A percentile compares a stretch with the other conserved stretches of the same genome.
Conservation (phyloP, 1,139 yeast species). For the Geotrichum europaeum region DNA sequence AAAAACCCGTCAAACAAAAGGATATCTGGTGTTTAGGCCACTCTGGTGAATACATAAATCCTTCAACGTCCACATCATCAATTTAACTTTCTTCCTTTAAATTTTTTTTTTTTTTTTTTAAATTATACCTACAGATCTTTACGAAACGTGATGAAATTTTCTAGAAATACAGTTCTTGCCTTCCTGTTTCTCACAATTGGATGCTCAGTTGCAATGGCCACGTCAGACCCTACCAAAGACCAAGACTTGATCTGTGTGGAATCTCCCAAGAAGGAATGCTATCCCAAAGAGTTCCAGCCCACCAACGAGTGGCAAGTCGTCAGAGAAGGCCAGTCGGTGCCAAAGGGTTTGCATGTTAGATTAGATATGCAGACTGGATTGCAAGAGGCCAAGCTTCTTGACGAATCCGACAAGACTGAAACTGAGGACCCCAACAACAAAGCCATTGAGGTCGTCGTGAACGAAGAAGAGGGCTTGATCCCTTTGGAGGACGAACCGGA, state of each 20-base stretch:
- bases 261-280: conserved; percentile 35
- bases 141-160: conserved; percentile 3
- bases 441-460: conserved; percentile 14
- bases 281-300: conserved; percentile 54
- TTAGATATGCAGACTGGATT: conserved; percentile 61
- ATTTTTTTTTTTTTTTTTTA: neutral
- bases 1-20: neutral
- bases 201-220: neutral
- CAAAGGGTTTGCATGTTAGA: conserved; percentile 68
- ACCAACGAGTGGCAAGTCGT: conserved; percentile 62
- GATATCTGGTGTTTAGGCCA: neutral
- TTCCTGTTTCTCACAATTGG: conserved; percentile 5
- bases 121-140: neutral
- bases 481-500: conserved; percentile 1
- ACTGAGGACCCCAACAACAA: conserved; percentile 17
- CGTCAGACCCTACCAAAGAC: neutral
- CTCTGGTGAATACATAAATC: neutral
- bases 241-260: conserved; percentile 19
- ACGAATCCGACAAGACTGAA: conserved; percentile 31
- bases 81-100: neutral
- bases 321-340: conserved; percentile 62
- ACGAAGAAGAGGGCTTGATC: conserved; percentile 6
- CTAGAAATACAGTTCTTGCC: neutral
- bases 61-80: neutral
- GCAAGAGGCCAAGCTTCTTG: conserved; percentile 56